Conservation (phyloP, 805 yeast species). For the Ogataea pilisensis region DNA sequence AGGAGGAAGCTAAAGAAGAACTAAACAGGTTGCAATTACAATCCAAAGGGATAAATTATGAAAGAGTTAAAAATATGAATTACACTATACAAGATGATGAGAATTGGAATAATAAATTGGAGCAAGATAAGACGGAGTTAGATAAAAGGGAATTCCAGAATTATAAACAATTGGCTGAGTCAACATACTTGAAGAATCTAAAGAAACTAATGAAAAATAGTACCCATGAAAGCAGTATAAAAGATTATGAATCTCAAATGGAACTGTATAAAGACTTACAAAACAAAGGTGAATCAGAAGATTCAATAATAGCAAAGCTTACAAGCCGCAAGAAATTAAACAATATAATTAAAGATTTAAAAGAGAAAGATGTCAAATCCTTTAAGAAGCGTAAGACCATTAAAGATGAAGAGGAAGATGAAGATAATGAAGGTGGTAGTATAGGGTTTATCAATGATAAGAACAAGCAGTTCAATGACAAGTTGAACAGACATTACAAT, state of each 20-base stretch:
- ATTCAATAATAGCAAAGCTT: conserved; percentile 19
- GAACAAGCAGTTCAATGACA: conserved; percentile 70
- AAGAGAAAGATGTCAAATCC: conserved; percentile 34
- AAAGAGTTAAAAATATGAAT: conserved; percentile 44
- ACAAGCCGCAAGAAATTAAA: conserved; percentile 36
- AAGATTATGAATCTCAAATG: conserved; percentile 40
- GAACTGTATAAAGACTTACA: conserved; percentile 19
- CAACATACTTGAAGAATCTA: conserved; percentile 54
- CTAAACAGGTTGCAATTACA: conserved; percentile 33
- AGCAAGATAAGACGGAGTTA: conserved; percentile 24
- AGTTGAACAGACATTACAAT: conserved; percentile 56
- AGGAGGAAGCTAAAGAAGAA: conserved; percentile 36
- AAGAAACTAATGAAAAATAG: conserved; percentile 27
- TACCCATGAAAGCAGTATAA: conserved; percentile 19
- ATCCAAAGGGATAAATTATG: conserved; percentile 37
- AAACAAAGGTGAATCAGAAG: conserved; percentile 21
- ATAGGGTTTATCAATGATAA: conserved; percentile 60
- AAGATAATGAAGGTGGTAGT: conserved; percentile 32
- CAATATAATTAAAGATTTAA: conserved; percentile 31
- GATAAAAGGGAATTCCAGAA: conserved; percentile 42
- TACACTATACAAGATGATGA: conserved; percentile 64
- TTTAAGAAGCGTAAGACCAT: conserved; percentile 33
- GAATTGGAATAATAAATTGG: conserved; percentile 49
- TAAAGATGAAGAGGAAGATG: conserved; percentile 1
- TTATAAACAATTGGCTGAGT: conserved; percentile 53